phyloP scores from a whole-genome alignment of 2,329 filamentous ascomycete species.

The Colletotrichum nymphaeae region DNA sequence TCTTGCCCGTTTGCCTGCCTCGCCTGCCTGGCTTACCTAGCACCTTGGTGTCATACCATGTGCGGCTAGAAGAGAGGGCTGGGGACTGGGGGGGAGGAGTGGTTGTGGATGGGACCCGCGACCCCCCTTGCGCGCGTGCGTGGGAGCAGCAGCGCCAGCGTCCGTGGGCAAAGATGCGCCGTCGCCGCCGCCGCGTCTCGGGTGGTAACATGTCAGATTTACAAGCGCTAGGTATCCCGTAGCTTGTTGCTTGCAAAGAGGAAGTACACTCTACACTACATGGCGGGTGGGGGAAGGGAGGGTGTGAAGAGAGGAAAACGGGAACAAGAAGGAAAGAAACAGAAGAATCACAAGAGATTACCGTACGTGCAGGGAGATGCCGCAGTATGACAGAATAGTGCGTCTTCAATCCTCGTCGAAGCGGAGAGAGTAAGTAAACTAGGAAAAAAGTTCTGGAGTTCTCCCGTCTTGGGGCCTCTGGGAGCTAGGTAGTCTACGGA shows the following conservation, averaged over 20 bases:
- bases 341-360: background rate
- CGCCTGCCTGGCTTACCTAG: background rate
- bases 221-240: slow-evolving; percentile 16
- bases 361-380: slow-evolving; percentile 19
- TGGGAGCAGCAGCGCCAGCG: background rate
- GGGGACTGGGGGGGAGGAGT: background rate
- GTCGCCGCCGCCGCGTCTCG: slow-evolving; percentile 30
- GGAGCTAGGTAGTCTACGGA: no score
- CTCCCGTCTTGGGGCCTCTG: background rate
- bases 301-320: background rate
- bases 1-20: slow-evolving; percentile 1
- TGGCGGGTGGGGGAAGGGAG: background rate
- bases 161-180: slow-evolving; percentile 30
- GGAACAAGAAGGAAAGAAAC: background rate
- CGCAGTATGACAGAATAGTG: slow-evolving; percentile 30
- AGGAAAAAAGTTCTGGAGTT: background rate
- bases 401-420: slow-evolving; percentile 5
- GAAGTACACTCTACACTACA: no score
- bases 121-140: slow-evolving; percentile 5
- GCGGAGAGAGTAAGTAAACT: background rate
- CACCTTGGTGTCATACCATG: background rate
- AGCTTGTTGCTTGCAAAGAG: background rate
- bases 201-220: slow-evolving; percentile 33
- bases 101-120: background rate
- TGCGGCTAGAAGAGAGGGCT: background rate